Percentiles rank a stretch among this genome's conserved stretches.
Conservation (phyloP, 306 rosid genomes). For the Prosopis cineraria region DNA sequence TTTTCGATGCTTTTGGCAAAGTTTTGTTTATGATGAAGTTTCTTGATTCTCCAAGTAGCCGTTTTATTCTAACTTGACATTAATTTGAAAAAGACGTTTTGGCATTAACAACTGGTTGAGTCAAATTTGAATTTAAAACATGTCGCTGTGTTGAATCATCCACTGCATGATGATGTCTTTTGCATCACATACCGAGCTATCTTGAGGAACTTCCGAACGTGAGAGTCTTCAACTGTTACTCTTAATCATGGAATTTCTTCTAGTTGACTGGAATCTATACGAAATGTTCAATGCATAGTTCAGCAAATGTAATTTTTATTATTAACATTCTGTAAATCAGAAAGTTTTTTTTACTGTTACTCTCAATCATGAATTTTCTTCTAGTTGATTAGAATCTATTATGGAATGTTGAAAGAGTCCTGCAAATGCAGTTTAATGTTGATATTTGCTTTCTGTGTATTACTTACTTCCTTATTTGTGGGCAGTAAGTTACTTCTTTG, state of each 20-base stretch:
- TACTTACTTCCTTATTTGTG: background rate
- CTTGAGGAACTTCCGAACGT: background rate
- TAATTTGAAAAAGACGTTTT: conserved; percentile 3
- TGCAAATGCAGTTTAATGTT: background rate
- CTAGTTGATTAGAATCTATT: background rate
- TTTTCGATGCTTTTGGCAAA: background rate
- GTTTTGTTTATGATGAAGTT: background rate
- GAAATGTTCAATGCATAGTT: background rate
- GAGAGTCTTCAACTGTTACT: background rate
- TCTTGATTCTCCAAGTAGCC: background rate
- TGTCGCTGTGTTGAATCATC: conserved; percentile 7
- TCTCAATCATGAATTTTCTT: background rate
- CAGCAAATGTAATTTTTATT: background rate
- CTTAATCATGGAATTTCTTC: background rate
- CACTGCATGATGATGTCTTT: conserved; percentile 1
- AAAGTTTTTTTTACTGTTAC: background rate
- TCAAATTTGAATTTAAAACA: background rate
- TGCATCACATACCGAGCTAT: background rate
- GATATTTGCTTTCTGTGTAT: background rate
- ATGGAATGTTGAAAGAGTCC: background rate
- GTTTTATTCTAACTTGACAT: background rate
- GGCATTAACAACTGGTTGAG: background rate
- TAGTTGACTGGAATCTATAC: background rate
- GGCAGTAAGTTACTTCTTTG: background rate
- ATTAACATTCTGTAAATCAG: background rate